These are phyloP conservation scores for Hansfordia pulvinata DNA, from an alignment of 2,329 filamentous ascomycete genomes.

Conservation along the genomic window DNA sequence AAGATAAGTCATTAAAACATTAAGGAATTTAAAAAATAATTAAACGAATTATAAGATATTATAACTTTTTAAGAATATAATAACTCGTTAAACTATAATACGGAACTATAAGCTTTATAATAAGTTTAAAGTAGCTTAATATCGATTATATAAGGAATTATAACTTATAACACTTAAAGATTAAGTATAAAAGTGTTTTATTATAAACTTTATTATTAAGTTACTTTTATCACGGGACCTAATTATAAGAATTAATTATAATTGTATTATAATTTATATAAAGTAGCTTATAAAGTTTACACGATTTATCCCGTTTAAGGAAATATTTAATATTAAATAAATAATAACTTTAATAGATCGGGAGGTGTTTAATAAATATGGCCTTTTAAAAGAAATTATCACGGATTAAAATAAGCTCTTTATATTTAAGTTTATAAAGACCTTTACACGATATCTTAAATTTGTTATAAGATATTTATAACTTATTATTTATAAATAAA, in stretches of 20 bases:
- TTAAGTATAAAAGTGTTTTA: neutral
- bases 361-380: slow-evolving; percentile 1
- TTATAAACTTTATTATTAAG: neutral
- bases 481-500: slow-evolving; percentile 4
- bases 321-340: neutral
- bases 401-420: slow-evolving; percentile 2
- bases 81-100: neutral
- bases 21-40: slow-evolving; percentile 2
- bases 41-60: slow-evolving; percentile 1
- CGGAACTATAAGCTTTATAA: neutral
- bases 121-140: neutral
- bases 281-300: neutral
- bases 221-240: neutral
- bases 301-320: neutral
- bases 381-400: neutral
- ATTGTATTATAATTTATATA: neutral
- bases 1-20: neutral
- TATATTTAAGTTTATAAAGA: slow-evolving; percentile 1
- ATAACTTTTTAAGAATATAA: neutral
- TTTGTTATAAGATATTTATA: slow-evolving; percentile 1
- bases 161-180: neutral
- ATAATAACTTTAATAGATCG: neutral
- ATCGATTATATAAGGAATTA: slow-evolving; percentile 1
- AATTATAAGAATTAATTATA: neutral
- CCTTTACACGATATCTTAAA: slow-evolving; percentile 1